These are phyloP conservation scores for Leccinum disarticulatum DNA, from an alignment of 768 basidiomycete species.

Conservation along the genomic window DNA sequence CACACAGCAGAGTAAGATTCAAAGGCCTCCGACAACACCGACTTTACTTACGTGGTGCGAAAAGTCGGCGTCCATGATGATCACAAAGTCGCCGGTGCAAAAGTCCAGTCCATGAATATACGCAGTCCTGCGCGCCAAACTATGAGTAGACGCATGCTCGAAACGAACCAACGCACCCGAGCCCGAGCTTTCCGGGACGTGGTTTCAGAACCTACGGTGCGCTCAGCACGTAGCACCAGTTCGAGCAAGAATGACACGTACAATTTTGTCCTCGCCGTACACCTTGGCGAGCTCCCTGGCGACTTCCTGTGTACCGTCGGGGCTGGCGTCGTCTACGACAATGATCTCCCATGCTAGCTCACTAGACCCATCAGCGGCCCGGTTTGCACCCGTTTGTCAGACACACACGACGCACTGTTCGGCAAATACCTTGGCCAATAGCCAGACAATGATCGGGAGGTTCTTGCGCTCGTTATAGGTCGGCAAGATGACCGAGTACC, in stretches of 20 bases:
- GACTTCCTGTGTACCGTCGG: constrained; percentile 90
- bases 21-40: not conserved
- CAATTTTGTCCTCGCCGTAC: constrained; percentile 86
- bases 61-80: constrained; percentile 98
- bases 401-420: constrained; percentile 69
- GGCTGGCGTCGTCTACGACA: constrained; percentile 89
- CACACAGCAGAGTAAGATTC: constrained; percentile 4
- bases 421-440: constrained; percentile 73
- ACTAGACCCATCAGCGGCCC: constrained; percentile 39
- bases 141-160: not conserved
- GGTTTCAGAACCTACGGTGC: constrained; percentile 70
- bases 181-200: constrained; percentile 85
- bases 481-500: constrained; percentile 90
- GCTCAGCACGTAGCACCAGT: constrained; percentile 3
- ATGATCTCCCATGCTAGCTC: constrained; percentile 84
- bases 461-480: constrained; percentile 96
- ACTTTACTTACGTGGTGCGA: constrained; percentile 77
- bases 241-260: constrained; percentile 34
- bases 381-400: not conserved
- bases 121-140: constrained; percentile 60
- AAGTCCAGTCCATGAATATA: constrained; percentile 92
- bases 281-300: constrained; percentile 73
- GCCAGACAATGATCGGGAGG: constrained; percentile 83
- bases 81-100: constrained; percentile 88
- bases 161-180: constrained; percentile 58